Percentiles rank a stretch among this genome's conserved stretches.
These are phyloP conservation scores for Bruguiera gymnorhiza DNA, from an alignment of 345 rosid species.

Conservation along the genomic window DNA sequence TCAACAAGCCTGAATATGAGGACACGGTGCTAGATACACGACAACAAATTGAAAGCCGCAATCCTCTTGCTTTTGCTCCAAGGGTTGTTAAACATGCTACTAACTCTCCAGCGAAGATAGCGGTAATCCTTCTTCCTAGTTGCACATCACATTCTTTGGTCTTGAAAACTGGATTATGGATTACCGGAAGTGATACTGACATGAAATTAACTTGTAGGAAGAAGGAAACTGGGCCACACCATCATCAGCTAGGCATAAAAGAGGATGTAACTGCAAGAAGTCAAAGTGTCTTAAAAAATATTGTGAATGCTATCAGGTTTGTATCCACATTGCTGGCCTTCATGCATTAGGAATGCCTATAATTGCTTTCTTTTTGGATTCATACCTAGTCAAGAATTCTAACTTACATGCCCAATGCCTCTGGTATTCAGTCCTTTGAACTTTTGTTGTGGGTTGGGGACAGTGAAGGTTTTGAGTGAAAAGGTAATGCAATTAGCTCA, in stretches of 20 bases:
- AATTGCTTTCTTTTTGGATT: not conserved
- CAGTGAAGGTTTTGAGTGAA: not conserved
- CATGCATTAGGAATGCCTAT: not conserved
- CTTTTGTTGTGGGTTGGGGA: no score
- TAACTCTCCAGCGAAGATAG: constrained; percentile 20
- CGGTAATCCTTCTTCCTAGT: constrained; percentile 18
- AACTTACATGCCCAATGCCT: no score
- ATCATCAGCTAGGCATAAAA: constrained; percentile 42
- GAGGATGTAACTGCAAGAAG: constrained; percentile 53
- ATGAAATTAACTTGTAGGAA: constrained; percentile 26
- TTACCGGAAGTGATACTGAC: constrained; percentile 6
- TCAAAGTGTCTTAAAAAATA: constrained; percentile 47
- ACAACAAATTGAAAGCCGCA: constrained; percentile 36
- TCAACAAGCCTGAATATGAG: constrained; percentile 40
- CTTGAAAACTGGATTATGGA: not conserved
- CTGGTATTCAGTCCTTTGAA: no score
- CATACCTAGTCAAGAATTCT: no score
- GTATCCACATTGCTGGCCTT: not conserved
- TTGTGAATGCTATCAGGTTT: constrained; percentile 54
- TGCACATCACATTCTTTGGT: not conserved
- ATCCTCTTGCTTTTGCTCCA: constrained; percentile 49
- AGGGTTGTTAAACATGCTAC: constrained; percentile 23
- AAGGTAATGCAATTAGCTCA: constrained; percentile 3
- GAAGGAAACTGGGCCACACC: constrained; percentile 25
- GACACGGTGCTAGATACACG: constrained; percentile 33